phyloP scores from a whole-genome alignment of 306 rosid species.

The Rubus parviflorus region DNA sequence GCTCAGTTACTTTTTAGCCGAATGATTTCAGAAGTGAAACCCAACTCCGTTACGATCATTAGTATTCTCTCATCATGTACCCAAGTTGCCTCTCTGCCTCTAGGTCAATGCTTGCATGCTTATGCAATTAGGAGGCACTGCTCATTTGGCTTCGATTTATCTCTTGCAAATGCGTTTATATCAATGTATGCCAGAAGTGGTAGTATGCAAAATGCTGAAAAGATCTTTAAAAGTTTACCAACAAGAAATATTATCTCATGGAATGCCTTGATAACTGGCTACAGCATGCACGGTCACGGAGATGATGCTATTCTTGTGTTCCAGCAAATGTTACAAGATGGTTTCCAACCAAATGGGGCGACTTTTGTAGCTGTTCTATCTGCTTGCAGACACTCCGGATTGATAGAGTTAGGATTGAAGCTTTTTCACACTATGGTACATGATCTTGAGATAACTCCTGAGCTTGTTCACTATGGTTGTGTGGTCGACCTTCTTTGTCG shows the following conservation, averaged over 20 bases:
- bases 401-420: constrained; percentile 37
- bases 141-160: constrained; percentile 18
- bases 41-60: constrained; percentile 39
- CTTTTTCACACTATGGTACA: constrained; percentile 40
- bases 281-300: constrained; percentile 42
- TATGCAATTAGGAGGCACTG: constrained; percentile 27
- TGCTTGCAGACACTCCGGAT: constrained; percentile 54
- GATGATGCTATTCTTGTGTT: constrained; percentile 41
- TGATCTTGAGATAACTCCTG: constrained; percentile 39
- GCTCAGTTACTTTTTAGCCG: constrained; percentile 37
- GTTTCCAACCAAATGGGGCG: constrained; percentile 34
- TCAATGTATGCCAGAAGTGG: constrained; percentile 50
- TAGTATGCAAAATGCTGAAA: constrained; percentile 39
- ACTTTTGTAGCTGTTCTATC: constrained; percentile 46
- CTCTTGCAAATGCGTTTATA: constrained; percentile 43
- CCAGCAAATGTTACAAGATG: constrained; percentile 35
- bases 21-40: constrained; percentile 45
- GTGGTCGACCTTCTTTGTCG: constrained; percentile 54
- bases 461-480: constrained; percentile 50
- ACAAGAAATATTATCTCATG: constrained; percentile 41
- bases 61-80: constrained; percentile 43
- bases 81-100: constrained; percentile 38
- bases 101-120: constrained; percentile 49
- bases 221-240: constrained; percentile 30
- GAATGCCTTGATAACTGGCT: constrained; percentile 52